Evolutionary conservation across 257 asterid genomes (phyloP), one percentile per base, ranked within the genome.

Genomic region (Ilex aquifolium): DNA sequence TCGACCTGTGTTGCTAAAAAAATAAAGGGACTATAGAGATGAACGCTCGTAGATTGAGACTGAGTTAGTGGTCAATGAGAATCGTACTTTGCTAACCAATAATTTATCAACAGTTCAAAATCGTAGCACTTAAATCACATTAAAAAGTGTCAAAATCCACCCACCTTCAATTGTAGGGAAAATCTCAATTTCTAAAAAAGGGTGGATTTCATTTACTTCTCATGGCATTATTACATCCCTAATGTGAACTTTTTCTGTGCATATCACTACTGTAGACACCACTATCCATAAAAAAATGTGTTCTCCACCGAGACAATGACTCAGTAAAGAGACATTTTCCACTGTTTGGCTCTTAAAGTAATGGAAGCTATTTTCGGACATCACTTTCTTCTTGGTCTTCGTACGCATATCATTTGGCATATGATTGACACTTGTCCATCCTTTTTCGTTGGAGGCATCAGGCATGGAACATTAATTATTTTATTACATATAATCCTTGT

Each of bases 351-450:
- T 21, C 27, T 21, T 65, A 60, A 48, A 63, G 53, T 60, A 58
- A 21, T 13, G n/a, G 10, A 46, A 31, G n/a, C 8, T 7, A 49
- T 10, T 39, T n/a, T 39, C 48, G 54, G 56, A 52, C 42, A 44
- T 31, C 58, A 48, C 5, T 46, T 49, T 63, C 30, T 36, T 10
- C 60, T 56, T 31, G 61, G 48, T 16, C 15, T 60, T 17, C 16
- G 56, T 68, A 68, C 27, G n/a, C n/a, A 40, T 64, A 64, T 56
- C 7, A 50, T 40, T 62, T 56, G 15, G 62, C 16, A 27, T 71
- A 69, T 65, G 72, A 50, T 44, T 60, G 75, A 74, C 75, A 74
- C 75, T 62, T 74, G 71, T 56, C 52, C 56, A 64, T 32, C 64
- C 60, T 55, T 65, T 14, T 56, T 52, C 32, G 49, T 40, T 57